Evolutionary conservation across 345 rosid genomes (phyloP).

Genomic region (Gossypioides kirkii): DNA sequence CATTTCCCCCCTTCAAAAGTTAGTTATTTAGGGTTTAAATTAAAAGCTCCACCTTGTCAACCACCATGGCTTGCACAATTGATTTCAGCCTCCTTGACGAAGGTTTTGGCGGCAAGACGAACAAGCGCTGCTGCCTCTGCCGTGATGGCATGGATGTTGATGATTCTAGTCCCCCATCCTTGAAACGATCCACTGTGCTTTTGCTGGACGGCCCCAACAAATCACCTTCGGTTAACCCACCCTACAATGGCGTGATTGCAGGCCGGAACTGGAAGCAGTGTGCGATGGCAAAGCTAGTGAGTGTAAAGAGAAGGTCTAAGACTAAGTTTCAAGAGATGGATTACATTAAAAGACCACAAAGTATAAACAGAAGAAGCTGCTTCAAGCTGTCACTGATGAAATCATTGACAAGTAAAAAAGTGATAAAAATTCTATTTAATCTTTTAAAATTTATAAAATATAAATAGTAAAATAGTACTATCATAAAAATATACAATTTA

Average conservation of each 20-base stretch:
- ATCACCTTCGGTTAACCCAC: constrained; percentile 47
- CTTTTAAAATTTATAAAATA: too few relatives aligned
- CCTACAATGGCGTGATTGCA: constrained; percentile 83
- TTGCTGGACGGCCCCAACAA: constrained; percentile 60
- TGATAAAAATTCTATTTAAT: too few relatives aligned
- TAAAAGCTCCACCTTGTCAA: neutral
- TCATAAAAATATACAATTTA: too few relatives aligned
- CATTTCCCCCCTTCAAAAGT: too few relatives aligned
- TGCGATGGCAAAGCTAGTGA: constrained; percentile 62
- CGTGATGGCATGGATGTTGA: too few relatives aligned
- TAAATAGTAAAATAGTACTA: too few relatives aligned
- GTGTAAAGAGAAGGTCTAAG: constrained; percentile 53
- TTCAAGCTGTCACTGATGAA: constrained; percentile 64
- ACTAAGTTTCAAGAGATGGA: constrained; percentile 74
- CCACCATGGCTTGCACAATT: constrained; percentile 71
- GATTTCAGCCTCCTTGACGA: constrained; percentile 84
- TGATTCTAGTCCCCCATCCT: too few relatives aligned
- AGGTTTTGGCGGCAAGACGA: constrained; percentile 90
- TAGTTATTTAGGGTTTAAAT: neutral
- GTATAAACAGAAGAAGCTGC: constrained; percentile 74
- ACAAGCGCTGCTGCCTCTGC: constrained; percentile 36
- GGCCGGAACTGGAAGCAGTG: constrained; percentile 82
- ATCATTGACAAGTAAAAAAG: constrained; percentile 30
- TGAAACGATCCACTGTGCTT: constrained; percentile 66
- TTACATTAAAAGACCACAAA: constrained; percentile 68